Evolutionary conservation across 2,329 filamentous ascomycete genomes (phyloP), one percentile per base, ranked within the genome.

Genomic region (Aspergillus ruber): DNA sequence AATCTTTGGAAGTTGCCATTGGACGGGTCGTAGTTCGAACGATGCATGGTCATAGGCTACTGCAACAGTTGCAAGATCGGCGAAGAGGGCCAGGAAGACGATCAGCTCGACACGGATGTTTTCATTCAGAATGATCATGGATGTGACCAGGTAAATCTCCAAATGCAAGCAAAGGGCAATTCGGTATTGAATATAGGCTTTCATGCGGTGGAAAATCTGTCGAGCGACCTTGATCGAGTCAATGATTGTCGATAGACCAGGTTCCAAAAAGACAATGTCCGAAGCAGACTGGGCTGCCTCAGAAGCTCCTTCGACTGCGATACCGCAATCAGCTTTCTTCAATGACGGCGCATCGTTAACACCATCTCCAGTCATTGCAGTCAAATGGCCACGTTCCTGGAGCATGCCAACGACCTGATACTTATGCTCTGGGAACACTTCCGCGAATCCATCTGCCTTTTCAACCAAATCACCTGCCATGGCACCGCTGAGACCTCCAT

Each of bases 1-100:
- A 62, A 89, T 89, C 74, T 89, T 90, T 49, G 85, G 84, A 45
- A 90, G 70, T 70, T 90, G 86, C 86, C 86, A 90, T 70, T 89
- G 85, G 54, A 89, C 86, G 1, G 86, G 86, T 17, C 85, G 82
- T 48, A 79, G 75, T 64, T 90, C 86, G 56, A 83, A 88, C 62
- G 87, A 83, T n/a, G 86, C 85, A 65, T 88, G 86, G 62, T 90
- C 86, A 71, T 89, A 89, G n/a, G 86, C 86, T 38, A 89, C 83
- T 43, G 86, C 86, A 52, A 90, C 85, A 45, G 86, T 90, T 47
- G 86, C 86, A 67, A 90, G 73, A 76, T 90, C 86, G 51, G 86
- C 85, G 68, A 90, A 90, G 6, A 90, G 75, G 49, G 86, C 86
- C 54, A 90, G 78, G 76, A 89, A 90, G 67, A 89, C 86, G 57